Conservation (phyloP, 345 rosid species). For the Microcos paniculata region DNA sequence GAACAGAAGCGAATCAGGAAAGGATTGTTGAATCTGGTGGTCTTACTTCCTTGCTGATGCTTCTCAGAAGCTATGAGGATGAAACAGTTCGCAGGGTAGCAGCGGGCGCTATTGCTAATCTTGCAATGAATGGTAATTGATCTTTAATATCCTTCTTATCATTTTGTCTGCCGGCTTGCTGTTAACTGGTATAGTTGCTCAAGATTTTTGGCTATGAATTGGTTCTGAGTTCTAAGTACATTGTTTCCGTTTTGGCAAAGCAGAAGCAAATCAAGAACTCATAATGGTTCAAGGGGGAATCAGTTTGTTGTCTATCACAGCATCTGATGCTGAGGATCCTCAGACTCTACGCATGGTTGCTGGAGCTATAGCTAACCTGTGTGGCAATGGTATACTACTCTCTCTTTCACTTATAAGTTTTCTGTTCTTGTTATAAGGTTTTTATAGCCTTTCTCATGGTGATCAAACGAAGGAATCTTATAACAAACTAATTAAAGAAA, state of each 20-base stretch:
- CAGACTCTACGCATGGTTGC: conserved; percentile 98
- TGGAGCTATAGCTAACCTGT: conserved; percentile 96
- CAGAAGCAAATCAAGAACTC: conserved; percentile 95
- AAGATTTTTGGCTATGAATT: conserved; percentile 13
- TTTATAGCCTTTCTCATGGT: not conserved
- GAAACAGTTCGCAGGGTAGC: conserved; percentile 95
- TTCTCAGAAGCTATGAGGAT: conserved; percentile 85
- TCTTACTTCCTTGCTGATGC: conserved; percentile 81
- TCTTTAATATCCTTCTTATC: conserved; percentile 5
- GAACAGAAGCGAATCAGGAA: conserved; percentile 89
- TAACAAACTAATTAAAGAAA: not conserved
- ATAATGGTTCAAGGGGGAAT: conserved; percentile 97
- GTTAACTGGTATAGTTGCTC: not conserved
- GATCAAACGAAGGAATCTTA: not conserved
- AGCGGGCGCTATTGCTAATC: conserved; percentile 98
- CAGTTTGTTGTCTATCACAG: conserved; percentile 71
- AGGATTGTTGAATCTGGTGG: conserved; percentile 99
- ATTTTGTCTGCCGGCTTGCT: not conserved
- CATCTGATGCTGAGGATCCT: conserved; percentile 81
- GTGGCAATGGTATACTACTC: conserved; percentile 79
- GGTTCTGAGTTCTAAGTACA: not conserved
- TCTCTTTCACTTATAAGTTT: not conserved
- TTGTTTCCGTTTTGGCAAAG: conserved; percentile 23
- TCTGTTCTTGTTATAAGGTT: not conserved
- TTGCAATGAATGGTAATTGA: conserved; percentile 91